Evolutionary conservation across 129 eudicot species (phyloP).

Genomic region (Solidago caesia): DNA sequence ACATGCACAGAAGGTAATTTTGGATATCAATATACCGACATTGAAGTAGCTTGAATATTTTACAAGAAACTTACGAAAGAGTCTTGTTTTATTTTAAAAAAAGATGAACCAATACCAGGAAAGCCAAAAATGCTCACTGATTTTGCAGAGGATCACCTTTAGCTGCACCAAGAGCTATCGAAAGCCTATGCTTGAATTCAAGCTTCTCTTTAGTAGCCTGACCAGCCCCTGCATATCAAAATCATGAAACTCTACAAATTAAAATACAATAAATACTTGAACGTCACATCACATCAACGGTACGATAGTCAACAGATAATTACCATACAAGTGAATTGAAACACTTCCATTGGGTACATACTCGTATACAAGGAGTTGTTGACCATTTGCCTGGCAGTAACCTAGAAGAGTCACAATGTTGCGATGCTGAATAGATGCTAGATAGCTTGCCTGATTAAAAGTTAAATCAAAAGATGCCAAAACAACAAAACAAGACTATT

Average conservation of each 20-base stretch:
- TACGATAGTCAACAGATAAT: slow-evolving; percentile 25
- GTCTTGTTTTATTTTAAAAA: slow-evolving; percentile 27
- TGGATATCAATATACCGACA: background rate
- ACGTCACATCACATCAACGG: background rate
- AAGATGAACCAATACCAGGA: slow-evolving; percentile 75
- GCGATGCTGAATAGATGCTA: slow-evolving; percentile 88
- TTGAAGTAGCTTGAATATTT: slow-evolving; percentile 7
- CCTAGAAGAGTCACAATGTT: slow-evolving; percentile 91
- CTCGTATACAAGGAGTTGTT: slow-evolving; percentile 89
- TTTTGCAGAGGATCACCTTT: slow-evolving; percentile 99
- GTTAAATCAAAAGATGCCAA: slow-evolving; percentile 19
- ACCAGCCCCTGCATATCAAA: slow-evolving; percentile 61
- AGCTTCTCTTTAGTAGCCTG: slow-evolving; percentile 77
- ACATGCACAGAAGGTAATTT: background rate
- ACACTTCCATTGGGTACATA: slow-evolving; percentile 97
- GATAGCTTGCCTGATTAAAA: slow-evolving; percentile 76
- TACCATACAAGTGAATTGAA: slow-evolving; percentile 92
- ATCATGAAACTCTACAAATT: slow-evolving; percentile 13
- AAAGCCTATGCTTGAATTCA: slow-evolving; percentile 93
- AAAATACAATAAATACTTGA: background rate
- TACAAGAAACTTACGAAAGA: slow-evolving; percentile 28
- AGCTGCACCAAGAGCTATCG: slow-evolving; percentile 97
- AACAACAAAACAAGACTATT: slow-evolving; percentile 6
- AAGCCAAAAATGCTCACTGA: slow-evolving; percentile 98
- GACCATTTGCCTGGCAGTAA: slow-evolving; percentile 80